Evolutionary conservation across 2,329 filamentous ascomycete genomes (phyloP).

Genomic region (Seiridium unicorne): DNA sequence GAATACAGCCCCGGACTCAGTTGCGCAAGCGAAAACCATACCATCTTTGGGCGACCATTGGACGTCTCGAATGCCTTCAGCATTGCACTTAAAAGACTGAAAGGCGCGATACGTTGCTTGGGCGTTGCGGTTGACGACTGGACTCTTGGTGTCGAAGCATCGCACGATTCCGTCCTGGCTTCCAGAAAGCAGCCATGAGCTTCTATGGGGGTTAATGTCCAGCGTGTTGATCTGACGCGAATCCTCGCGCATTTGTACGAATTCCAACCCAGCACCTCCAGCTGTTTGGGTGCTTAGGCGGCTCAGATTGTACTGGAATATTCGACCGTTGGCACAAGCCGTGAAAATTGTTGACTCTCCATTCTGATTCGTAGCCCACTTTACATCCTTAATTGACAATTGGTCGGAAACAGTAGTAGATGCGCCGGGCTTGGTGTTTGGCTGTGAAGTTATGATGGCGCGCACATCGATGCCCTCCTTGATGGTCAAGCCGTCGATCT

Average conservation of each 20-base stretch:
- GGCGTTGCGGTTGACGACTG: constrained; percentile 45
- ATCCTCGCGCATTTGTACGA: constrained; percentile 59
- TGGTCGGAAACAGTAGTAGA: constrained; percentile 48
- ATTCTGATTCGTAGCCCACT: constrained; percentile 46
- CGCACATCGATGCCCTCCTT: constrained; percentile 59
- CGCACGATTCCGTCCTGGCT: constrained; percentile 64
- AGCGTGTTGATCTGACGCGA: constrained; percentile 63
- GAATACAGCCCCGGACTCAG: constrained; percentile 59
- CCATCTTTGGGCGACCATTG: constrained; percentile 64
- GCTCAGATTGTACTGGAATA: constrained; percentile 62
- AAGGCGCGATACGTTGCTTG: constrained; percentile 48
- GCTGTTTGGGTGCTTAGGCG: constrained; percentile 43
- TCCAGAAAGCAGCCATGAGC: constrained; percentile 58
- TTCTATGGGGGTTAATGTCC: constrained; percentile 60
- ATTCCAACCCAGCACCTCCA: constrained; percentile 45
- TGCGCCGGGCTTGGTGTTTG: constrained; percentile 39
- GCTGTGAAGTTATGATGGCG: constrained; percentile 51
- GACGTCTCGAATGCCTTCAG: constrained; percentile 60
- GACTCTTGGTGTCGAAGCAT: constrained; percentile 56
- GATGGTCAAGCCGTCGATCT: constrained; percentile 52
- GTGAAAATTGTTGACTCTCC: constrained; percentile 57
- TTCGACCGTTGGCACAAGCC: constrained; percentile 62
- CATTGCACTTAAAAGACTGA: constrained; percentile 48
- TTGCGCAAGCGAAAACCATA: constrained; percentile 62
- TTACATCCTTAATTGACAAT: constrained; percentile 62